Conservation (phyloP, 2,329 filamentous ascomycete species). For the Claviceps sp. region DNA sequence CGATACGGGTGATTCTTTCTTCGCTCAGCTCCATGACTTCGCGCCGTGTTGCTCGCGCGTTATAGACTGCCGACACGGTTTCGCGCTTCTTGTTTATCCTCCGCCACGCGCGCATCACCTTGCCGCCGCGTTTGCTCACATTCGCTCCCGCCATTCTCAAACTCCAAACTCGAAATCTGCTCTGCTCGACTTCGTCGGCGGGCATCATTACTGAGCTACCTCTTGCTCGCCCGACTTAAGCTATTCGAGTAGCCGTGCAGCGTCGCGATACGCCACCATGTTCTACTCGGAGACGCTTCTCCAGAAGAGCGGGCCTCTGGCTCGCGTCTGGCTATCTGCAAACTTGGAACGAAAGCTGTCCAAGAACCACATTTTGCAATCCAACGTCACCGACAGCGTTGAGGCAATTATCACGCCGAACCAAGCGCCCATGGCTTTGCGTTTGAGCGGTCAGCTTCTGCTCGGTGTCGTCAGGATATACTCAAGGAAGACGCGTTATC, state of each 20-base stretch:
- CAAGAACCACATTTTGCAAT: slow-evolving; percentile 89
- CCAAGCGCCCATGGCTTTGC: slow-evolving; percentile 87
- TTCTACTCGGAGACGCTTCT: slow-evolving; percentile 96
- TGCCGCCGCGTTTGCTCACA: slow-evolving; percentile 18
- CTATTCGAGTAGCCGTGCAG: slow-evolving; percentile 13
- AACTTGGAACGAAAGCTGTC: slow-evolving; percentile 97
- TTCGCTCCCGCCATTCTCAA: slow-evolving; percentile 6
- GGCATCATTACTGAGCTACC: neutral
- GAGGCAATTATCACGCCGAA: slow-evolving; percentile 87
- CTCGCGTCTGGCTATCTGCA: slow-evolving; percentile 94
- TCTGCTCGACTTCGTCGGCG: slow-evolving; percentile 1
- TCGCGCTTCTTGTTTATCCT: slow-evolving; percentile 19
- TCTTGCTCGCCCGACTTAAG: slow-evolving; percentile 10
- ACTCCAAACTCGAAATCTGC: slow-evolving; percentile 5
- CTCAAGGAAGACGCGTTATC: slow-evolving; percentile 88
- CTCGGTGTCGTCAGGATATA: slow-evolving; percentile 96
- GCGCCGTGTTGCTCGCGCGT: slow-evolving; percentile 18
- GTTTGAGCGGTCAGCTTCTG: slow-evolving; percentile 83
- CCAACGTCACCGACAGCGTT: slow-evolving; percentile 88
- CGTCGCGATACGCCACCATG: slow-evolving; percentile 44
- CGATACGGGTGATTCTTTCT: slow-evolving; percentile 10
- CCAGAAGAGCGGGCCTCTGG: slow-evolving; percentile 91
- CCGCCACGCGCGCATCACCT: slow-evolving; percentile 17
- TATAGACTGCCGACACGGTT: slow-evolving; percentile 14
- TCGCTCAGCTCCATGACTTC: slow-evolving; percentile 15